Base-by-base conservation (phyloP, 2,329 filamentous ascomycete species). In the Neocucurbitaria cava region DNA sequence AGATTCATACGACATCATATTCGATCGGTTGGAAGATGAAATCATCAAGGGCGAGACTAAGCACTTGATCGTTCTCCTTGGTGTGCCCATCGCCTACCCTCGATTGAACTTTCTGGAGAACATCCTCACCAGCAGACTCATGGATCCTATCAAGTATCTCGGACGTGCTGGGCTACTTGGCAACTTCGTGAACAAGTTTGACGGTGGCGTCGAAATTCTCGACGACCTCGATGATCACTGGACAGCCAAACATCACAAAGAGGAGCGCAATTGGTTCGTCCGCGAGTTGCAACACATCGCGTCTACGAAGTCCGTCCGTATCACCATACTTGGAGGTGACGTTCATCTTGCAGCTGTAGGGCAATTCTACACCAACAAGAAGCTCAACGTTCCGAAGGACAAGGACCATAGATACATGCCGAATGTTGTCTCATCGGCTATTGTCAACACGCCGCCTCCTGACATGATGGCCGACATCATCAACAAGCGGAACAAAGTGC, bases 141-240 rank as follows among this genome's bases (percentile, higher is more conserved):
- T 96, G 87, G 89, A 92, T 65, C 92, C 93, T 3, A 84, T 96
- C 72, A 98, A 98, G 75, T 91, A 91, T 5, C 81, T 98, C 21
- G 91, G 92, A 35, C 89, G 91, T 68, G 85, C 89, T 31, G 93
- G 94, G 1, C 76, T 96, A 62, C 82, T 98, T 46, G 91, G 92
- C 55, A 83, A 83, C 11, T 86, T 96, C 39, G 81, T 96, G 35
- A 96, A 96, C 78, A 90, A 90, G 63, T 93, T 96, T 65, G 93
- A 97, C 69, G 92, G 92, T 20, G 92, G 92, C 17, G 90, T 95
- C 5, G 95, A 98, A 75, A 90, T 98, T 13, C 81, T 96, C 24
- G 93, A 96, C 71, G 92, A 96, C 66, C 79, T 96, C 9, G 94
- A 97, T 71, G 95, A 98, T 74, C 94, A 99, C 72, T 99, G 95